These are phyloP conservation scores for Trifolium subterraneum DNA, from an alignment of 306 rosid genomes.

Conservation along the genomic window DNA sequence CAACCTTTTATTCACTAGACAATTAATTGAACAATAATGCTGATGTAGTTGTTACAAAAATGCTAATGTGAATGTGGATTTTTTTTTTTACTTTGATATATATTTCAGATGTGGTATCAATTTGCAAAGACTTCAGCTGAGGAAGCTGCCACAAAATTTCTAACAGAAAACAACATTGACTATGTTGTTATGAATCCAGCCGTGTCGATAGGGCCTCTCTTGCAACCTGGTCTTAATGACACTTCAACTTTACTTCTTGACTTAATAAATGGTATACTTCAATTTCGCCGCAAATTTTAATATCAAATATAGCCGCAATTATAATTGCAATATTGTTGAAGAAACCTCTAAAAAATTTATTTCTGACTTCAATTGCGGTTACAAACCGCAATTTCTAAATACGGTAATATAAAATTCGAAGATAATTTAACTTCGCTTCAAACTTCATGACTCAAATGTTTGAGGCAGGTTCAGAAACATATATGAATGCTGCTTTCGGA, in stretches of 20 bases:
- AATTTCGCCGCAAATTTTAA: too few relatives aligned
- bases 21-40: too few relatives aligned
- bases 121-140: slow-evolving; percentile 33
- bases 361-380: too few relatives aligned
- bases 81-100: not conserved
- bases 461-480: slow-evolving; percentile 64
- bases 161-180: slow-evolving; percentile 27
- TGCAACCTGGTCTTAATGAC: slow-evolving; percentile 52
- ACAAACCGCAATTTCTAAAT: too few relatives aligned
- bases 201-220: slow-evolving; percentile 9
- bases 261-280: slow-evolving; percentile 58
- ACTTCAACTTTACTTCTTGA: slow-evolving; percentile 57
- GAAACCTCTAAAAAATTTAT: too few relatives aligned
- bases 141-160: slow-evolving; percentile 22
- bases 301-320: too few relatives aligned
- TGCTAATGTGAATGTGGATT: not conserved
- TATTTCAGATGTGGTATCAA: slow-evolving; percentile 39
- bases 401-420: too few relatives aligned
- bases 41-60: too few relatives aligned
- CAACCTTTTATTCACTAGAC: too few relatives aligned
- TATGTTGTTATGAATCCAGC: slow-evolving; percentile 35
- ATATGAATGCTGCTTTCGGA: slow-evolving; percentile 50
- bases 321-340: too few relatives aligned
- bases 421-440: too few relatives aligned
- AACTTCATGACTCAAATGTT: too few relatives aligned